Evolutionary conservation across 2,329 filamentous ascomycete genomes (phyloP), one percentile per base, ranked within the genome.

Genomic region (Ustilaginoidea virens): DNA sequence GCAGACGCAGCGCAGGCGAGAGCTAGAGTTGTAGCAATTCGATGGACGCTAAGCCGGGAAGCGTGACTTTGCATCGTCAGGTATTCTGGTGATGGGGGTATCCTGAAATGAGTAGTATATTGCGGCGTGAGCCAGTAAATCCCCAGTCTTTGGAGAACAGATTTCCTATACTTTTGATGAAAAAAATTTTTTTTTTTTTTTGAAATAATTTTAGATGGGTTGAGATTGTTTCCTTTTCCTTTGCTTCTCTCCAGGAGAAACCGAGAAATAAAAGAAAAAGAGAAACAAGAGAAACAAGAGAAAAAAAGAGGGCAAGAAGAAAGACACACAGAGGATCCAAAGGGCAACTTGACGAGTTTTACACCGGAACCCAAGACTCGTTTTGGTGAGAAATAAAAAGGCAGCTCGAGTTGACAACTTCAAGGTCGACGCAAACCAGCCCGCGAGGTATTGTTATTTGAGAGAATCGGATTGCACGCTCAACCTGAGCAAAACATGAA

Each of bases 1-100:
- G 71, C 75, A 16, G 39, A 40, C 19, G 44, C 50, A 5, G 41
- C 30, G 20, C 34, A 34, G 7, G 36, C 39, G 27, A 58, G 37
- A 22, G 55, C 45, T 16, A 59, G 33, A 4, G 41, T 30, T 22
- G 40, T 33, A 12, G 35, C 37, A 20, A 51, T 33, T 7, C 28
- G 31, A 17, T 13, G 18, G 16, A 25, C 13, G 18, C 27, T 36
- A 20, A 23, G 12, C 8, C 24, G 12, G 17, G 20, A 17, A 14
- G 28, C 16, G 9, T 8, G 21, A 17, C 23, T 25, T 7, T 9
- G 14, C 30, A 32, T 29, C 7, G 24, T 32, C 14, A 14, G 12
- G 17, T 20, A 7, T 16, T 18, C 13, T 17, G 14, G 23, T 9
- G 9, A 17, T 21, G 16, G n/a, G n/a, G n/a, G 5, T 35, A 37